phyloP scores from a whole-genome alignment of 2,329 filamentous ascomycete genomes.

The Aspergillus flavus region DNA sequence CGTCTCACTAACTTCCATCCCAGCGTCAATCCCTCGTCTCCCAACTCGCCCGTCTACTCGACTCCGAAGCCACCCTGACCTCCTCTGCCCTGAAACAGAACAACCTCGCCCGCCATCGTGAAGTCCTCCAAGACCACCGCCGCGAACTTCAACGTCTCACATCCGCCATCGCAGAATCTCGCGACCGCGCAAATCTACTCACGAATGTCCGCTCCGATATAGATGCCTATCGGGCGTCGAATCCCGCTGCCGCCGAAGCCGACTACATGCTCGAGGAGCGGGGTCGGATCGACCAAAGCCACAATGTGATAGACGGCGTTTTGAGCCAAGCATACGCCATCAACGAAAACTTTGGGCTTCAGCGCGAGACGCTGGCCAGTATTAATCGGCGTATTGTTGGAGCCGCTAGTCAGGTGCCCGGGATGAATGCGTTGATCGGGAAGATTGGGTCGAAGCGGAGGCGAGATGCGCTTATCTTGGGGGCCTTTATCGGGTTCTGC shows the following conservation, averaged over 20 bases:
- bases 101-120: conserved; percentile 87
- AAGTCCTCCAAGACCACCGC: conserved; percentile 84
- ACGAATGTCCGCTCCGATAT: conserved; percentile 91
- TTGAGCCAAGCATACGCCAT: conserved; percentile 95
- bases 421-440: conserved; percentile 86
- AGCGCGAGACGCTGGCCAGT: conserved; percentile 83
- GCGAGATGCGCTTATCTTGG: conserved; percentile 92
- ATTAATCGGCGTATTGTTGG: conserved; percentile 89
- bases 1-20: conserved; percentile 8
- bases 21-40: conserved; percentile 80
- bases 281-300: conserved; percentile 80
- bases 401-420: conserved; percentile 87
- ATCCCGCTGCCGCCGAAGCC: conserved; percentile 80
- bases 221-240: conserved; percentile 78
- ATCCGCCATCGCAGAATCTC: conserved; percentile 71
- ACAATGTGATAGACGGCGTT: conserved; percentile 86
- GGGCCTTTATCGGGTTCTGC: conserved; percentile 86
- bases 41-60: conserved; percentile 84
- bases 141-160: conserved; percentile 78
- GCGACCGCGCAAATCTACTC: conserved; percentile 86
- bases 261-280: conserved; percentile 98
- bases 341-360: conserved; percentile 84
- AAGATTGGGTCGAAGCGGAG: conserved; percentile 94
- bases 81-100: conserved; percentile 96
- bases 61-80: conserved; percentile 84